Conservation (phyloP, 1,139 yeast species). For the Starmera stellimalicola region DNA sequence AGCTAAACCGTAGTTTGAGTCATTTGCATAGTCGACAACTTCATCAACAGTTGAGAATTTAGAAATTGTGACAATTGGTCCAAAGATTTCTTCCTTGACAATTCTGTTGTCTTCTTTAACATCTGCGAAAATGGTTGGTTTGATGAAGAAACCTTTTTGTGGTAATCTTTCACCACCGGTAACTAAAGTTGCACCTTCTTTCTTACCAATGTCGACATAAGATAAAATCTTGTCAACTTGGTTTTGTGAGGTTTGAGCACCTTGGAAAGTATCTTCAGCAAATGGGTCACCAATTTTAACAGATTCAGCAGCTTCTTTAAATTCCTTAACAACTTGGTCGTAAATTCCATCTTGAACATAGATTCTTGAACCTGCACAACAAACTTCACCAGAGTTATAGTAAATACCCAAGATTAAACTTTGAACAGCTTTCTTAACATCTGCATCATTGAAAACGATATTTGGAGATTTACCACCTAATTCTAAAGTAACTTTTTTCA, state of each 20-base stretch:
- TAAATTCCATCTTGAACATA: constrained; percentile 55
- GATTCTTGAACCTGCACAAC: constrained; percentile 63
- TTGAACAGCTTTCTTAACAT: constrained; percentile 40
- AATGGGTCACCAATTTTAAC: constrained; percentile 70
- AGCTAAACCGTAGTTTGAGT: constrained; percentile 61
- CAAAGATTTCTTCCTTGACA: constrained; percentile 76
- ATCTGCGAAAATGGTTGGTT: constrained; percentile 74
- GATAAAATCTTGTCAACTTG: constrained; percentile 52
- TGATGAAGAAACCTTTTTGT: constrained; percentile 58
- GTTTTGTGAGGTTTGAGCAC: constrained; percentile 52
- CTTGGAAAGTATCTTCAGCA: constrained; percentile 50
- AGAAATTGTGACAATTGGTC: constrained; percentile 62
- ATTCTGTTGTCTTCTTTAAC: constrained; percentile 58
- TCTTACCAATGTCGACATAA: constrained; percentile 46
- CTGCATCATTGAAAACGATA: constrained; percentile 50
- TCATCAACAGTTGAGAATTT: constrained; percentile 59
- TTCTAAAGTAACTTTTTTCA: constrained; percentile 71
- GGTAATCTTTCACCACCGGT: constrained; percentile 55
- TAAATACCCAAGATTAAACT: constrained; percentile 39
- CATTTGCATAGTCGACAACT: constrained; percentile 51
- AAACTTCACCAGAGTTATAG: constrained; percentile 64
- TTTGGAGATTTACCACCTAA: constrained; percentile 63
- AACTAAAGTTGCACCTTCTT: constrained; percentile 51
- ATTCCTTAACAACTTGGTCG: constrained; percentile 41
- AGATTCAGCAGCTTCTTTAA: constrained; percentile 57